Base-by-base conservation (phyloP, 768 basidiomycete species). In the Pisolithus sp. region DNA sequence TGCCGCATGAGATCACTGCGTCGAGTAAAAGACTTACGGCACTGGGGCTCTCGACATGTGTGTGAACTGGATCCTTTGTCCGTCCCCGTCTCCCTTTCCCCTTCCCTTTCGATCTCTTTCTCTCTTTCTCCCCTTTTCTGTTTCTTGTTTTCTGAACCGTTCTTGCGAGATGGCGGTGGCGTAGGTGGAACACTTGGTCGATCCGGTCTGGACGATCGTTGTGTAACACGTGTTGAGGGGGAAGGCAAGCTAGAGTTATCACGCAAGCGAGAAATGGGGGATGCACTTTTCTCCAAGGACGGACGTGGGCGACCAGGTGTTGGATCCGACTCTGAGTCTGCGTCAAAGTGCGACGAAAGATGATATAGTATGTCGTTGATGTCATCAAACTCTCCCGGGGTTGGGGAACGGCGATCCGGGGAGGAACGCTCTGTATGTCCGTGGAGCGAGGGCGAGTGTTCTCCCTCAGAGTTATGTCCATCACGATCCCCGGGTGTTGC, bases 1-100 rank as follows among this genome's bases (percentile, higher is more conserved):
- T 94, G 91, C 24, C 91, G 81, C 39, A 82, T 78, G 42, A 93
- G 76, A 63, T 93, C 91, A 62, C 90, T 93, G 53, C 84, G 79
- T 21, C 91, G 80, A 26, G 85, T 85, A 63, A 93, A 93, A 9
- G 82, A 75, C 72, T 93, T 93, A 59, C 77, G 76, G 61, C 91
- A 93, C 37, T 82, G 77, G 40, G 83, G 79, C 52, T 82, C 76
- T 54, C 83, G 84, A 60, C 89, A 91, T 18, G 74, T 74, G 62
- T 89, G 88, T 7, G 73, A 62, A 49, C 74, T 76, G 6, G 74
- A 64, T 7, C 66, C 69, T 52, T 68, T 73, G 43, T 80, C 80
- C 55, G 73, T 79, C 41, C 75, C 73, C 44, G 49, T 48, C 28
- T 59, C 55, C n/a, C 39, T 39, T 0, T 56, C 55, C n/a, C 42